Evolutionary conservation across 768 basidiomycete species (phyloP), one percentile per base, ranked within the genome.

Genomic region (Pisolithus marmoratus): DNA sequence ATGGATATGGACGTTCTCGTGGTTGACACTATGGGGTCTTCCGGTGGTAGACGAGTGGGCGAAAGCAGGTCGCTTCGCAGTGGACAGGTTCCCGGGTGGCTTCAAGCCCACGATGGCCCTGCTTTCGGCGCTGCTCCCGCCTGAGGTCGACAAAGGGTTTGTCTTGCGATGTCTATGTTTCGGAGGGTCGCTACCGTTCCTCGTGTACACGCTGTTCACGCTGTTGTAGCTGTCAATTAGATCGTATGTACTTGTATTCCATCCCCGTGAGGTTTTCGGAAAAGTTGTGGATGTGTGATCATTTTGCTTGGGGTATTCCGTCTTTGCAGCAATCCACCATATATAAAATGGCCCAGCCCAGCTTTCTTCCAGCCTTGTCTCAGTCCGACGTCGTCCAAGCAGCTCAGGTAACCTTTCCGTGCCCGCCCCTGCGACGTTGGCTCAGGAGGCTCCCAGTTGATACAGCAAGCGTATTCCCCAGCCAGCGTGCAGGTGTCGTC

Each of bases 381-480:
- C 71, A 68, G 49, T 73, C 66, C 49, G 84, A 85, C 59, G 62
- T 85, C 22, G 67, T 81, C 60, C 79, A 76, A 58, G 83, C 82
- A 24, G 74, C 75, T 50, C 77, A 82, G 74, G 84, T 84, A 67
- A 67, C 72, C 59, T 52, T 61, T 48, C 8, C 40, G 54, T 49
- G 38, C 47, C 38, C 38, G 55, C 54, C 37, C 27, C 53, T 20
- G 22, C 43, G 8, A 48, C 49, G 40, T 63, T 61, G 43, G 53
- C 46, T 24, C 45, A 48, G 50, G 40, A 57, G 54, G 40, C 27
- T 23, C 38, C n/a, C 48, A 89, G 87, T 71, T 88, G 55, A 87
- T 89, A 56, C 80, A 81, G 54, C 80, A 81, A 61, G 83, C 83
- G 8, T 86, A 87, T 55, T 72, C 80, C 22, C 79, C 82, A 9